Evolutionary conservation across 805 yeast species (phyloP), one percentile per base, ranked within the genome.

Genomic region (Wickerhamomyces pijperi): DNA sequence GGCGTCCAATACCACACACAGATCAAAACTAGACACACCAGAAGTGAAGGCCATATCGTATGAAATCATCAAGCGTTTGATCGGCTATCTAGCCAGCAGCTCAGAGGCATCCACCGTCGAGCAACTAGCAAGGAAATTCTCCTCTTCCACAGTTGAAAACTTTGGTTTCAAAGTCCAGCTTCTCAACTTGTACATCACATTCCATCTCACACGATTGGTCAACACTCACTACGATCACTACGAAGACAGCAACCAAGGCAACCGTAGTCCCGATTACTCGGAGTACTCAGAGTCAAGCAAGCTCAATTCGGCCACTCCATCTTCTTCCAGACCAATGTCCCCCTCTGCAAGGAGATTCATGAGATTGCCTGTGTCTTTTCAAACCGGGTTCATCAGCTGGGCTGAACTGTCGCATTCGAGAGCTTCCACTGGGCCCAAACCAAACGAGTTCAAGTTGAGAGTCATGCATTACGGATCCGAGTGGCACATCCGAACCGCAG

Each of bases 401-500:
- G 25, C 8, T 37, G 18, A 39, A 37, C 4, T 36, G 42, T 36
- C n/a, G 36, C n/a, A 8, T 23, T 4, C 34, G 19, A 3, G 25
- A 5, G 12, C 35, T 9, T 31, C 38, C 3, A n/a, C 9, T 19
- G 39, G 35, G 5, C 23, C 32, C 11, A 43, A 36, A 14, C 35
- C 33, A 4, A 21, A 47, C 13, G 54, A 48, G 16, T 48, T 59
- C 28, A 65, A 52, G 46, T 53, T 78, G 12, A 64, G 61, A 39
- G 54, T 77, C 5, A 70, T 70, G 32, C 76, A 74, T 47, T 88
- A 88, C 55, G 79, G 83, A 0, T 69, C 72, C 43, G 87, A 84
- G 51, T 90, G 96, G 95, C 87, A 81, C 46, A 62, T 88, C 28
- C 64, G 70, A 39, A 68, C 85, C 0, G 85, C 87, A 0, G 76